Conservation (phyloP, 805 yeast genomes). For the Saccharomycopsis selenospora region DNA sequence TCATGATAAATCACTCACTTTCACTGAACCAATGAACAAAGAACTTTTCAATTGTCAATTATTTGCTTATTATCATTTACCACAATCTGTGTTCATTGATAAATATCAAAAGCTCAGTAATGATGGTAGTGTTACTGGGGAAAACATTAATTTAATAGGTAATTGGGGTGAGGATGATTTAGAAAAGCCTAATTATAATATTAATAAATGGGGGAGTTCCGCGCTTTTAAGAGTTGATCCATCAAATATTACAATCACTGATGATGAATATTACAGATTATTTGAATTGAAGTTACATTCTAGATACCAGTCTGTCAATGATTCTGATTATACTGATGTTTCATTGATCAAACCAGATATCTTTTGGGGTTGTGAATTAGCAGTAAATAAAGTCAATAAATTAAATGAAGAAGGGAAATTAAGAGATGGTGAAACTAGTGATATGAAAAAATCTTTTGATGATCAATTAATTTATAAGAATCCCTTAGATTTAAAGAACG, state of each 20-base stretch:
- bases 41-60: conserved; percentile 28
- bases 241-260: not conserved
- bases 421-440: conserved; percentile 5
- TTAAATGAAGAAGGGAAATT: not conserved
- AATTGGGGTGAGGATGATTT: conserved; percentile 40
- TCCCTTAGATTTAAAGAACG: conserved; percentile 17
- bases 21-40: conserved; percentile 19
- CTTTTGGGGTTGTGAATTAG: conserved; percentile 21
- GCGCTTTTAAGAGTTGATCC: conserved; percentile 24
- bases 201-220: conserved; percentile 32
- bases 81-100: conserved; percentile 34
- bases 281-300: conserved; percentile 17
- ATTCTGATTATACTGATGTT: conserved; percentile 2
- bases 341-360: conserved; percentile 17
- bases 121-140: not conserved
- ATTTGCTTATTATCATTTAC: conserved; percentile 32
- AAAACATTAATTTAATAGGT: conserved; percentile 24
- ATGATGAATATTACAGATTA: conserved; percentile 4
- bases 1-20: conserved; percentile 1
- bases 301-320: conserved; percentile 13
- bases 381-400: not conserved
- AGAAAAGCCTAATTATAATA: conserved; percentile 38
- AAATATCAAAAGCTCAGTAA: conserved; percentile 28
- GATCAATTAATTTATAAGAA: conserved; percentile 13
- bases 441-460: conserved; percentile 5